phyloP scores from a whole-genome alignment of 257 asterid genomes.

The Buddleja alternifolia region DNA sequence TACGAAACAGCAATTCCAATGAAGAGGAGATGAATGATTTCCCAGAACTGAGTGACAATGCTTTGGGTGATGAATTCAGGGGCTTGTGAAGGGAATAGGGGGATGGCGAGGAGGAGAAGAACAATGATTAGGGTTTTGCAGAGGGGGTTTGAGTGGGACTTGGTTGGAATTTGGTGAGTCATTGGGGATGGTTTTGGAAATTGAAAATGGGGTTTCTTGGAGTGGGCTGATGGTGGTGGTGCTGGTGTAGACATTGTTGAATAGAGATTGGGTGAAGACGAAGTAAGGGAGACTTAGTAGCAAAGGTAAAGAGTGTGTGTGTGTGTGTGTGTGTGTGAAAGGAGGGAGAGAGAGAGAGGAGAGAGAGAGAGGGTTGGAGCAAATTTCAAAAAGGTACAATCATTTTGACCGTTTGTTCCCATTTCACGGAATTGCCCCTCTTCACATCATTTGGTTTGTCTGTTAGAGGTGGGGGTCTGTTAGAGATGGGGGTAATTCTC shows the following conservation, averaged over 20 bases:
- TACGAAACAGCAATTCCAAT: slow-evolving; percentile 80
- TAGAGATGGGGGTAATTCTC: too few relatives aligned
- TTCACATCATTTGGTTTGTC: slow-evolving; percentile 25
- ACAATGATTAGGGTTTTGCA: slow-evolving; percentile 52
- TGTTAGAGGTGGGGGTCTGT: too few relatives aligned
- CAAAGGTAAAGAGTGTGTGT: slow-evolving; percentile 36
- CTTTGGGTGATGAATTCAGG: slow-evolving; percentile 58
- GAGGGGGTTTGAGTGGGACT: slow-evolving; percentile 53
- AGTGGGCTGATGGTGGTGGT: slow-evolving; percentile 37
- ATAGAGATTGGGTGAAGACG: slow-evolving; percentile 55
- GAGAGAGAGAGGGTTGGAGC: background rate
- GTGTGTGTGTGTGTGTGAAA: background rate
- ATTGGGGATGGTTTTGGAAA: slow-evolving; percentile 33
- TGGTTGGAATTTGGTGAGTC: slow-evolving; percentile 39
- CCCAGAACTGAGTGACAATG: slow-evolving; percentile 61
- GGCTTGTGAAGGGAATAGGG: slow-evolving; percentile 75
- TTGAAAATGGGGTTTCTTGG: slow-evolving; percentile 42
- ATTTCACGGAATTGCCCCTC: slow-evolving; percentile 31
- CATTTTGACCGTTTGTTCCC: slow-evolving; percentile 35
- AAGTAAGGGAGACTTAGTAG: slow-evolving; percentile 59
- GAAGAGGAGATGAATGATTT: slow-evolving; percentile 73
- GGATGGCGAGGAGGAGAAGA: slow-evolving; percentile 55
- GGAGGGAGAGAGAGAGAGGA: slow-evolving; percentile 10
- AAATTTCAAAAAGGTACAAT: slow-evolving; percentile 35
- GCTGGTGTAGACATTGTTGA: slow-evolving; percentile 37